Evolutionary conservation across 2,329 filamentous ascomycete species (phyloP), one percentile per base, ranked within the genome.

Genomic region (Macrophomina pseudophaseolina): DNA sequence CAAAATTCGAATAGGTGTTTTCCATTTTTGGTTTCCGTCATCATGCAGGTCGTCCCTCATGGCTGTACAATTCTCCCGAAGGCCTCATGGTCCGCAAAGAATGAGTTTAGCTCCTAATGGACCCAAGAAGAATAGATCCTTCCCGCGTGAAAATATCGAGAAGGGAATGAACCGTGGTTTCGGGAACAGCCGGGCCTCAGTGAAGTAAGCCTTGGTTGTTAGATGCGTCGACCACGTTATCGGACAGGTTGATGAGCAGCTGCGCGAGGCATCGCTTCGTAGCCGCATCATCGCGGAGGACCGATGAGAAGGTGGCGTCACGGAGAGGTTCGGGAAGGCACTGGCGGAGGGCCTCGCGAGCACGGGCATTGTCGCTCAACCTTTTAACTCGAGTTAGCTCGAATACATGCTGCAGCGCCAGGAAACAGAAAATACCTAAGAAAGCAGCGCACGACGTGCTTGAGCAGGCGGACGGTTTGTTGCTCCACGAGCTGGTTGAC

Each of bases 251-350:
- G 81, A 98, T 96, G 68, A 98, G 86, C 8, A 99, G 88, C 80
- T 98, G 95, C n/a, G 94, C 92, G 40, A 99, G 89, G 79, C 95
- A 99, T 67, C 95, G 90, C 84, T 99, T 99, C 0, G 95, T 99
- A 1, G 95, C 95, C 14, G 95, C 95, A 76, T 99, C 95, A 75
- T 99, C 95, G 67, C 95, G 91, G 40, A 99, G 89, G 52, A 99
- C 95, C 0, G 94, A 94, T 8, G 93, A 97, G 79, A 99, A 99
- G 1, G 95, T 99, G 7, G 94, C 94, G 78, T 99, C 95, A 56
- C 95, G 91, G n/a, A 99, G 89, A n/a, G 95, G 95, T 75, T 99
- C 95, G 0, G 95, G 95, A 12, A 99, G 90, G 75, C 95, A 99
- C 80, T 99, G 95, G 49, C 95, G 89, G 28, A 99, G 87, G 53